Percentiles rank a stretch among this genome's conserved stretches.
phyloP scores from a whole-genome alignment of 805 yeast genomes.

The Hanseniaspora jakobsenii region DNA sequence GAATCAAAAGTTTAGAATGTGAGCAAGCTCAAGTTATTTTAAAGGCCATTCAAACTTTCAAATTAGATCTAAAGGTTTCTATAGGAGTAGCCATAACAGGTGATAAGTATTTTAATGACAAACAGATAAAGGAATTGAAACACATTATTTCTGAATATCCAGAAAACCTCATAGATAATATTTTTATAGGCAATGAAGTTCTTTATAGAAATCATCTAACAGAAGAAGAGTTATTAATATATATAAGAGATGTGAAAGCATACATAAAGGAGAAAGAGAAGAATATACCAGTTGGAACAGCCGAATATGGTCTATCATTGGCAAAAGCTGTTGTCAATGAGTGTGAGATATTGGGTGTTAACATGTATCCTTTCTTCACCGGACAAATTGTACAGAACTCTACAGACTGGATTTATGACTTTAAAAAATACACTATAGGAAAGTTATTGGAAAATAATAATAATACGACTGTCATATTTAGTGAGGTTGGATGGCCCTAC shows the following conservation, averaged over 20 bases:
- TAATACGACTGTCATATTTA: slow-evolving; percentile 32
- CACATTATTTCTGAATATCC: slow-evolving; percentile 35
- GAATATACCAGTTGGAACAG: slow-evolving; percentile 47
- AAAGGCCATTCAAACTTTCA: slow-evolving; percentile 39
- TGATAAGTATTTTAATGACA: slow-evolving; percentile 34
- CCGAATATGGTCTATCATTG: slow-evolving; percentile 44
- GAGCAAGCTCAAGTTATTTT: slow-evolving; percentile 42
- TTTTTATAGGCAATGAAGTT: slow-evolving; percentile 54
- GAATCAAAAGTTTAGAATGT: slow-evolving; percentile 54
- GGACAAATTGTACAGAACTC: slow-evolving; percentile 41
- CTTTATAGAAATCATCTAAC: slow-evolving; percentile 41
- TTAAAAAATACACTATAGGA: slow-evolving; percentile 33
- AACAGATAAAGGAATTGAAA: slow-evolving; percentile 38
- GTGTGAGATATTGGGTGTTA: slow-evolving; percentile 51
- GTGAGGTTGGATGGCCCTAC: slow-evolving; percentile 68
- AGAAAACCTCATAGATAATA: slow-evolving; percentile 35
- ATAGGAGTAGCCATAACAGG: slow-evolving; percentile 53
- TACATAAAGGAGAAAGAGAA: slow-evolving; percentile 28
- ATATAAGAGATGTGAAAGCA: slow-evolving; percentile 33
- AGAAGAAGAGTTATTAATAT: slow-evolving; percentile 29
- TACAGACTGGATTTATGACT: slow-evolving; percentile 42
- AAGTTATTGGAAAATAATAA: slow-evolving; percentile 26
- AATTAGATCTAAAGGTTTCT: slow-evolving; percentile 44
- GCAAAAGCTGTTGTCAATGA: slow-evolving; percentile 30
- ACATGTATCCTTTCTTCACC: slow-evolving; percentile 56